Base-by-base conservation (phyloP, 176 grass and related monocot species). In the Elymus sibiricus region DNA sequence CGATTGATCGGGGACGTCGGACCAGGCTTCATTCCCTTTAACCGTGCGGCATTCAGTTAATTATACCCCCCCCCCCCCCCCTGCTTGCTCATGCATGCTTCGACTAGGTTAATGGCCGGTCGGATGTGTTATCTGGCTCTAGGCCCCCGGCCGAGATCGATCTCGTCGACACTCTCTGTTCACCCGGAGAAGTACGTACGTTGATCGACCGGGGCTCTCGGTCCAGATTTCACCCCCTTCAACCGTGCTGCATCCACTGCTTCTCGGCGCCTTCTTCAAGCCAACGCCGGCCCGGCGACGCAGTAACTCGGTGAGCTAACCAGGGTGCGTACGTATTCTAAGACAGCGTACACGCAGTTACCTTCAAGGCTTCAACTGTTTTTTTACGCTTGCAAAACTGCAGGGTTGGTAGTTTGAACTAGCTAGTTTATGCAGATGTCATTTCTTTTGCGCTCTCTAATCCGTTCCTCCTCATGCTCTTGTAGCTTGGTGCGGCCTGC, bases 221-320 rank as follows among this genome's bases (percentile, higher is more conserved):
- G 86, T 93, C 93, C 85, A 95, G 91, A 91, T 89, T 93, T 95
- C 95, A 93, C 84, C 93, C 90, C 92, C 87, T 68, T 87, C 87
- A 90, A 91, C 92, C 92, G 76, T 79, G 74, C 88, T 9, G 11
- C 21, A 47, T 66, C 32, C 16, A 42, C 21, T 76, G 69, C 5
- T 47, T 6, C 8, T 34, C 11, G 5, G 19, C 65, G 14, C 24
- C 31, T 1, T 70, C 34, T 5, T 59, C 46, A 55, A 47, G 29
- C 15, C 46, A n/a, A 1, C 29, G 29, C 4, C 11, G 19, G 49
- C 49, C 49, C 51, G 51, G 3, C 73, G 73, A 32, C 73, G 27
- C 16, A 3, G 47, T 31, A 76, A 53, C 26, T 32, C 4, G 44
- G 44, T 21, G 16, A 32, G 73, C 4, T 53, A 32, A 76, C 26